A percentile compares a stretch with the other conserved stretches of the same genome.
Conservation (phyloP, 75 land plant genomes). For the Selaginella moellendorffii region DNA sequence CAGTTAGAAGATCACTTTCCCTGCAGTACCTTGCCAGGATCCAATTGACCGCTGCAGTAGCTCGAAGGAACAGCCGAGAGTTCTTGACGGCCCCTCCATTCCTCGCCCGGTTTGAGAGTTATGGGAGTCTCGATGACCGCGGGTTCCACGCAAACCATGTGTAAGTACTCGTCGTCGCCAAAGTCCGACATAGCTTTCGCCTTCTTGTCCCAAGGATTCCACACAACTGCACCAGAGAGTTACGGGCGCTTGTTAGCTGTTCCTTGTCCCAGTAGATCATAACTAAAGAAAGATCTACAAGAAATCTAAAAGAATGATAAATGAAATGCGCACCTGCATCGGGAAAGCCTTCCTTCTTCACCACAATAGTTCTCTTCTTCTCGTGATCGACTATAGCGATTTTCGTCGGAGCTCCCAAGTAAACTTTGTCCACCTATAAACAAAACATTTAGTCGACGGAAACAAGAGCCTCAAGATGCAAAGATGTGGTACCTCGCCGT, state of each 20-base stretch:
- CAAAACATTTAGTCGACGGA: neutral
- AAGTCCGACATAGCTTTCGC: slow-evolving; percentile 30
- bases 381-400: slow-evolving; percentile 79
- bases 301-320: neutral
- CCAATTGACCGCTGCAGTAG: slow-evolving; percentile 33
- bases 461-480: neutral
- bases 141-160: slow-evolving; percentile 34
- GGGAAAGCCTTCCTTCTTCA: slow-evolving; percentile 71
- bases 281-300: neutral
- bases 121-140: slow-evolving; percentile 33
- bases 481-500: slow-evolving; percentile 23
- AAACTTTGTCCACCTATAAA: slow-evolving; percentile 50
- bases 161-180: slow-evolving; percentile 37
- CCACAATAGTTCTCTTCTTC: slow-evolving; percentile 58
- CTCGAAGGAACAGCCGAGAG: slow-evolving; percentile 32
- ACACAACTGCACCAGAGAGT: slow-evolving; percentile 25
- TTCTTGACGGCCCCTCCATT: slow-evolving; percentile 39
- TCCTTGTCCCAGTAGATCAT: too few species aligned
- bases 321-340: slow-evolving; percentile 48
- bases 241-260: neutral
- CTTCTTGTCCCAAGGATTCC: slow-evolving; percentile 47
- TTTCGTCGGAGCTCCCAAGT: slow-evolving; percentile 69
- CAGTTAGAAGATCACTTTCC: too few species aligned
- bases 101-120: slow-evolving; percentile 40
- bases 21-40: neutral